phyloP scores from a whole-genome alignment of 75 land plant genomes.

The Isoetes taiwanensis region DNA sequence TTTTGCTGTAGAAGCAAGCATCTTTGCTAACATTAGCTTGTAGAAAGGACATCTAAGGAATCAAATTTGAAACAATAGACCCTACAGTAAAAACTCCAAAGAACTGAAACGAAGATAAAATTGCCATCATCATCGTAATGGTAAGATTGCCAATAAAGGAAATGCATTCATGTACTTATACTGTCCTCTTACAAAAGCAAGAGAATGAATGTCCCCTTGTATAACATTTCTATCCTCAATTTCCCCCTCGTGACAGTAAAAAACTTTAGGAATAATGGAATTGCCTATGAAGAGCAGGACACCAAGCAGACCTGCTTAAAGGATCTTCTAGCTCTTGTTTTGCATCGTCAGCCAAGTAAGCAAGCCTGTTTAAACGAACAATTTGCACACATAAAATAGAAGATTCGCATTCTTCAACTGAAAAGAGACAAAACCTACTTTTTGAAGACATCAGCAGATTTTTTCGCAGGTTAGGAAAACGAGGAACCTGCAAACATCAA shows the following conservation, averaged over 20 bases:
- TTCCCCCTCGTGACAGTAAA: too few relatives aligned
- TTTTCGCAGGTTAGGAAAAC: constrained; percentile 25
- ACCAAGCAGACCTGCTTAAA: constrained; percentile 85
- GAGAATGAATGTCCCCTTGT: too few relatives aligned
- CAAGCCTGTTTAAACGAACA: constrained; percentile 39
- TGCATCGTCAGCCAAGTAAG: constrained; percentile 55
- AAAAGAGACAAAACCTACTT: constrained; percentile 29
- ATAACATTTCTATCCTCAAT: too few relatives aligned
- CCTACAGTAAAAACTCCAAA: too few relatives aligned
- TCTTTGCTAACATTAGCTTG: neutral
- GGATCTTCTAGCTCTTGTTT: constrained; percentile 71
- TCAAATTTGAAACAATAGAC: neutral
- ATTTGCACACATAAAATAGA: neutral
- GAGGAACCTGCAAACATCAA: neutral
- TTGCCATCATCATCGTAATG: too few relatives aligned
- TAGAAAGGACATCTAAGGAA: neutral
- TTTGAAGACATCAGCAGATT: constrained; percentile 55
- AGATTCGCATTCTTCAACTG: neutral
- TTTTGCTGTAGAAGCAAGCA: neutral
- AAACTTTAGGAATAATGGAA: too few relatives aligned
- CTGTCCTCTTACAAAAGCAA: too few relatives aligned
- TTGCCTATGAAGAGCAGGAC: too few relatives aligned
- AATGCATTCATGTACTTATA: too few relatives aligned
- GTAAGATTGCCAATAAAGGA: too few relatives aligned
- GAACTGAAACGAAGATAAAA: too few relatives aligned